A percentile compares a stretch with the other conserved stretches of the same genome.
These are phyloP conservation scores for Aspergillus sclerotialis DNA, from an alignment of 2,329 filamentous ascomycete genomes.

Conservation along the genomic window DNA sequence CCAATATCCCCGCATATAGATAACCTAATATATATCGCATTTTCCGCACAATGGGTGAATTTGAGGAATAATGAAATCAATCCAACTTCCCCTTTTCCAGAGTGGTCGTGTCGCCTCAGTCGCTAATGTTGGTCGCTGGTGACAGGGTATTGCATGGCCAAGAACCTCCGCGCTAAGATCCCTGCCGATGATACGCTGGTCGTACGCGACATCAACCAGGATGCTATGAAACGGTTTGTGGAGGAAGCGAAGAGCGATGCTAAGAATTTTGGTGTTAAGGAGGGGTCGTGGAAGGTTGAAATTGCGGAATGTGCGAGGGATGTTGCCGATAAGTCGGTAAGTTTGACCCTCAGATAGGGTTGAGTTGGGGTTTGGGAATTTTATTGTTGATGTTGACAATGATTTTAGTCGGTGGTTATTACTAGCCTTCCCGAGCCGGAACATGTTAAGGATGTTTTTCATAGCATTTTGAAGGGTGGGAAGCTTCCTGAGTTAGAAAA, in stretches of 20 bases:
- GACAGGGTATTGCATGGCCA: conserved; percentile 68
- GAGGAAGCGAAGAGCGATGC: conserved; percentile 41
- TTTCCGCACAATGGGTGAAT: no score
- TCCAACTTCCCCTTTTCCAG: conserved; percentile 2
- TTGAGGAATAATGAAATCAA: no score
- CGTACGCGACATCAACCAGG: conserved; percentile 59
- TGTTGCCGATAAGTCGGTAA: conserved; percentile 61
- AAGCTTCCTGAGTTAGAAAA: conserved; percentile 45
- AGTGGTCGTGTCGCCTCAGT: no score
- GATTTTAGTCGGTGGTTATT: conserved; percentile 69
- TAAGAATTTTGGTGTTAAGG: conserved; percentile 17
- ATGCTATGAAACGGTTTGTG: conserved; percentile 50
- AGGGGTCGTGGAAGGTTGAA: conserved; percentile 42
- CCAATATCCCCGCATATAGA: no score
- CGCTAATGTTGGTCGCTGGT: no score
- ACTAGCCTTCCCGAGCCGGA: conserved; percentile 84
- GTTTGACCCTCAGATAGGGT: conserved; percentile 18
- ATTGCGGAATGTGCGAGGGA: conserved; percentile 53
- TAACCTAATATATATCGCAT: no score
- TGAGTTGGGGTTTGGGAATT: no score
- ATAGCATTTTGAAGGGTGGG: conserved; percentile 60
- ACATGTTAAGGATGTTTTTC: conserved; percentile 79
- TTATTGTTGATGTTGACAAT: no score
- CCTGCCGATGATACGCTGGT: conserved; percentile 55
- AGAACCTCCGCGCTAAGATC: conserved; percentile 61